A percentile compares a stretch with the other conserved stretches of the same genome.
phyloP scores from a whole-genome alignment of 345 rosid genomes.

The Corchorus olitorius region DNA sequence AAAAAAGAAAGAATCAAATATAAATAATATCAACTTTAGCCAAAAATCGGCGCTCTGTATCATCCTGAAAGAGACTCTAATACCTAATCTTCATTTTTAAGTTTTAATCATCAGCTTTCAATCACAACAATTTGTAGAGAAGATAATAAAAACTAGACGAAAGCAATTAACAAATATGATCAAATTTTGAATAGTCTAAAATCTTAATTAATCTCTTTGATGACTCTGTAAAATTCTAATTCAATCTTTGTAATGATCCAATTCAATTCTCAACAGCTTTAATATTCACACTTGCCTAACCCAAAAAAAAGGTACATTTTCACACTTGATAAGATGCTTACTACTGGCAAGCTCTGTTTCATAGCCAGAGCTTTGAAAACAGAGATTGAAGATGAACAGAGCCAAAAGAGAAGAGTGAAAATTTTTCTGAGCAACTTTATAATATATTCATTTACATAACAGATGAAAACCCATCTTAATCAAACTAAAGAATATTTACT shows the following conservation, averaged over 20 bases:
- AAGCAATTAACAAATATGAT: no score
- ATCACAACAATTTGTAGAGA: background rate
- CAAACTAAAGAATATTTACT: background rate
- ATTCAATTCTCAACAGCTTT: background rate
- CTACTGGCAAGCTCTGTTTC: background rate
- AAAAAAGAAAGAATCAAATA: background rate
- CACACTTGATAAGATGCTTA: background rate
- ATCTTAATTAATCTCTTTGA: background rate
- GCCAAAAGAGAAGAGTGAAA: background rate
- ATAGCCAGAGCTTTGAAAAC: background rate
- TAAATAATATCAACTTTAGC: background rate
- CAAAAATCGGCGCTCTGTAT: background rate
- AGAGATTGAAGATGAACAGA: background rate
- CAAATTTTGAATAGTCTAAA: background rate
- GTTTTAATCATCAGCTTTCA: background rate
- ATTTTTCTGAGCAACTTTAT: background rate
- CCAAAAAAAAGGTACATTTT: background rate
- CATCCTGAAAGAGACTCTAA: background rate
- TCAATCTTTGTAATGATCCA: background rate
- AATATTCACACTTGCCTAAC: background rate
- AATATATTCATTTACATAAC: constrained; percentile 1
- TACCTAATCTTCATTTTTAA: background rate
- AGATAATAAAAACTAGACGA: background rate
- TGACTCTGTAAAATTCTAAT: background rate
- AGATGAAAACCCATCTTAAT: background rate